Evolutionary conservation across 176 grass and related monocot genomes (phyloP).

Genomic region (Paspalum vaginatum): DNA sequence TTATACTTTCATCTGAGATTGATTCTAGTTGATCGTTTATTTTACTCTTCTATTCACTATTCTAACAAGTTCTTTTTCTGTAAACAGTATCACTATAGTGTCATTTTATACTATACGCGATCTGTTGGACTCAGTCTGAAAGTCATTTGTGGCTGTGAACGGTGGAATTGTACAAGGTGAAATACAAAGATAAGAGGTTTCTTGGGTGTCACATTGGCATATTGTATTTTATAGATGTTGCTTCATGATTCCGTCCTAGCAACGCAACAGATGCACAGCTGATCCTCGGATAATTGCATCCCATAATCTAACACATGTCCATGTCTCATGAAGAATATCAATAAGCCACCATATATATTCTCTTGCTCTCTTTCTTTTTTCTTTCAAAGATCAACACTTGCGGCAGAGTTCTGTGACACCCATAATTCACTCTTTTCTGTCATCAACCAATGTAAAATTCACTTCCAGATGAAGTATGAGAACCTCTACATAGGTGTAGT

Average conservation of each 20-base stretch:
- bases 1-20: slow-evolving; percentile 34
- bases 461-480: not conserved
- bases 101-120: too few species aligned
- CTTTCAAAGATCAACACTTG: not conserved
- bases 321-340: not conserved
- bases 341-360: not conserved
- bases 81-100: too few species aligned
- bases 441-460: not conserved
- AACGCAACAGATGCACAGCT: not conserved
- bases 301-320: not conserved
- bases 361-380: not conserved
- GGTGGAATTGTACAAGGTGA: too few species aligned
- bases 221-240: not conserved
- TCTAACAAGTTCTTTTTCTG: too few species aligned
- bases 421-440: not conserved
- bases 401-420: not conserved
- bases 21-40: too few species aligned
- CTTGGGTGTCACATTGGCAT: slow-evolving; percentile 11
- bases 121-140: too few species aligned
- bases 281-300: not conserved
- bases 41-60: too few species aligned
- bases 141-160: too few species aligned
- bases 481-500: too few species aligned
- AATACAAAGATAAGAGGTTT: not conserved
- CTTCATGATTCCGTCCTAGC: not conserved